Percentiles rank a stretch among this genome's conserved stretches.
phyloP scores from a whole-genome alignment of 1,284 basidiomycete genomes.

The Cerioporus squamosus region DNA sequence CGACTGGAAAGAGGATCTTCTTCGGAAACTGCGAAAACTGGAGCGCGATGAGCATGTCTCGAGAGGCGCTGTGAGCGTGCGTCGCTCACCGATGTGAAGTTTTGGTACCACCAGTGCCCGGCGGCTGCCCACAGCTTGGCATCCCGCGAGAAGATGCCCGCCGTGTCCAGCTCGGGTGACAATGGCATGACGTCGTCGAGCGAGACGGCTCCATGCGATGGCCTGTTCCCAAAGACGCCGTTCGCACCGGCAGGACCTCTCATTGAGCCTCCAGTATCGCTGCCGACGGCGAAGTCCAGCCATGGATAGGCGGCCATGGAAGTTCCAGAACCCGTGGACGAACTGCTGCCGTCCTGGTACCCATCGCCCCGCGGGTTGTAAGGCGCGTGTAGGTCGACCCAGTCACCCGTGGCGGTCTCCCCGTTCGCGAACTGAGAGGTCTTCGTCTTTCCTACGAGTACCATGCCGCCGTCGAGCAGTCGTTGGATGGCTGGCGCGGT shows the following conservation, averaged over 20 bases:
- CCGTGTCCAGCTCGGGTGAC: slow-evolving; percentile 39
- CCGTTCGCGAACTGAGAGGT: slow-evolving; percentile 63
- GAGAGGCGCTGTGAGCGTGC: neutral
- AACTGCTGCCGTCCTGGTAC: slow-evolving; percentile 47
- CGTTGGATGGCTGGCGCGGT: slow-evolving; percentile 50
- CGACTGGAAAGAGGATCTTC: slow-evolving; percentile 40
- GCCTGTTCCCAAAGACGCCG: slow-evolving; percentile 43
- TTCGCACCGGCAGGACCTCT: slow-evolving; percentile 43
- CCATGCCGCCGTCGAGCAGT: slow-evolving; percentile 51
- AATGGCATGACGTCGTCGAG: slow-evolving; percentile 46
- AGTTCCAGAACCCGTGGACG: slow-evolving; percentile 44
- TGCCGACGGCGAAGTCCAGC: slow-evolving; percentile 45
- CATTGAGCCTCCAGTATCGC: slow-evolving; percentile 48
- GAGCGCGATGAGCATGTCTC: slow-evolving; percentile 11
- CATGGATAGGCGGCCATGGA: slow-evolving; percentile 42
- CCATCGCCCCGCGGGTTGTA: slow-evolving; percentile 62
- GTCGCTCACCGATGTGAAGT: slow-evolving; percentile 30
- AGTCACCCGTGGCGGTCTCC: slow-evolving; percentile 54
- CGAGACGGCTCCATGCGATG: slow-evolving; percentile 40
- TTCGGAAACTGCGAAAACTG: slow-evolving; percentile 40
- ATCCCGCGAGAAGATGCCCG: slow-evolving; percentile 35
- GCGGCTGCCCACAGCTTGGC: slow-evolving; percentile 33
- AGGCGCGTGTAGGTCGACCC: slow-evolving; percentile 55
- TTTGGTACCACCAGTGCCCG: slow-evolving; percentile 37
- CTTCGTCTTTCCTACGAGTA: slow-evolving; percentile 56